Evolutionary conservation across 2,329 filamentous ascomycete species (phyloP).

Genomic region (Myriosclerotinia scirpicola): DNA sequence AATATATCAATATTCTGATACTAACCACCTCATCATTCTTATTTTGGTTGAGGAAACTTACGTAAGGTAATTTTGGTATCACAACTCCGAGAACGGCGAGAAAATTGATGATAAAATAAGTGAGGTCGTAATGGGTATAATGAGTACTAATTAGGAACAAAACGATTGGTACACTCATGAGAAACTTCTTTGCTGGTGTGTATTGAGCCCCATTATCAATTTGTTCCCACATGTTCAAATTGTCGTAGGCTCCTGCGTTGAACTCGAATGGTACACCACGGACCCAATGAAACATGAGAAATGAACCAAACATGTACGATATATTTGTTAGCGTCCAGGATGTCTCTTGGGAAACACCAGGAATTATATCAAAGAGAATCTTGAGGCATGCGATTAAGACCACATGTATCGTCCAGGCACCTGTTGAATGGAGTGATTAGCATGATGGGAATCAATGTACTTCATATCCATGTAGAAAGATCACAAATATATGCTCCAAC

Average conservation of each 20-base stretch:
- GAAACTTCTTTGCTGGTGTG: conserved; percentile 97
- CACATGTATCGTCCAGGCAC: conserved; percentile 96
- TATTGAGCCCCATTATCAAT: conserved; percentile 99
- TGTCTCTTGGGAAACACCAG: conserved; percentile 93
- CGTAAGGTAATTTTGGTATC: conserved; percentile 93
- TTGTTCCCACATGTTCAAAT: conserved; percentile 99
- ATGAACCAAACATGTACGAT: conserved; percentile 97
- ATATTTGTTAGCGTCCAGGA: conserved; percentile 99
- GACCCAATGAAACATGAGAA: conserved; percentile 99
- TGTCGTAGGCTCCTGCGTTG: conserved; percentile 97
- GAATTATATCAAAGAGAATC: conserved; percentile 95
- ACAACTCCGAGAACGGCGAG: conserved; percentile 88
- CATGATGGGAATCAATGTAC: conserved; percentile 19
- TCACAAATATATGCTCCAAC: background rate
- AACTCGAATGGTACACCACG: conserved; percentile 98
- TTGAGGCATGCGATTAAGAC: conserved; percentile 90
- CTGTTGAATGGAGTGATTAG: conserved; percentile 48
- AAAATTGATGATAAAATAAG: conserved; percentile 97
- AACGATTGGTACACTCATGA: conserved; percentile 89
- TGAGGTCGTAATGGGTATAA: conserved; percentile 96
- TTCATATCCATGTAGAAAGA: background rate
- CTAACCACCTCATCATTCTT: background rate
- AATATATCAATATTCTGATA: conserved; percentile 29
- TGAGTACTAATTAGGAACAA: conserved; percentile 96
- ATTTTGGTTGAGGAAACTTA: conserved; percentile 50